Evolutionary conservation across 2,329 filamentous ascomycete species (phyloP).

Genomic region (Teratosphaeria nubilosa): DNA sequence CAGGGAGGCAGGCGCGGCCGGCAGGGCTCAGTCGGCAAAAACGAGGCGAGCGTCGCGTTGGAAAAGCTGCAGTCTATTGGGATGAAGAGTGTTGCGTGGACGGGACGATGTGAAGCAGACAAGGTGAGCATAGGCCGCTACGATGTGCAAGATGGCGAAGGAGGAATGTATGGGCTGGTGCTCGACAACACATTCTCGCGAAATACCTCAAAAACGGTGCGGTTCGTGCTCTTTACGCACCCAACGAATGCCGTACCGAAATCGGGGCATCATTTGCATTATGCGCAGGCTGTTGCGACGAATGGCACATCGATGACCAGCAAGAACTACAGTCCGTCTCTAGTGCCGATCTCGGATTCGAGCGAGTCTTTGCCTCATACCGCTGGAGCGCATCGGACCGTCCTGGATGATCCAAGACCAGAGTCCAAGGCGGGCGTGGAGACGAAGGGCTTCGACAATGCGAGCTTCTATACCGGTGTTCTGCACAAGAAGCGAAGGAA

Average conservation of each 20-base stretch:
- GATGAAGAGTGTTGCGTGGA: slow-evolving; percentile 60
- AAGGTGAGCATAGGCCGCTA: slow-evolving; percentile 86
- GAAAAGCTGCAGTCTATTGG: slow-evolving; percentile 55
- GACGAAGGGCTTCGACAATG: slow-evolving; percentile 20
- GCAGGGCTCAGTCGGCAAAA: slow-evolving; percentile 28
- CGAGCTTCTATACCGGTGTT: slow-evolving; percentile 68
- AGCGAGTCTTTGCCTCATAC: slow-evolving; percentile 40
- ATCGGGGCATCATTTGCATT: slow-evolving; percentile 58
- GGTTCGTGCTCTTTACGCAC: slow-evolving; percentile 88
- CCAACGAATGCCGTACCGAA: slow-evolving; percentile 72
- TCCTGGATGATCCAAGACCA: slow-evolving; percentile 31
- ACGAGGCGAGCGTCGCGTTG: slow-evolving; percentile 52
- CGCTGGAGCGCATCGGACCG: slow-evolving; percentile 16
- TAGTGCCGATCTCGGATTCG: slow-evolving; percentile 36
- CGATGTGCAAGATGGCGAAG: slow-evolving; percentile 63
- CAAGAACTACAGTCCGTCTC: slow-evolving; percentile 30
- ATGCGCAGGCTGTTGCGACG: slow-evolving; percentile 43
- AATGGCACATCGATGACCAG: slow-evolving; percentile 28
- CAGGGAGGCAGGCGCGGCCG: slow-evolving; percentile 33
- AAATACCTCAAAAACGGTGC: slow-evolving; percentile 85
- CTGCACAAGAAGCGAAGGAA: slow-evolving; percentile 86
- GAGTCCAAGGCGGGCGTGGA: slow-evolving; percentile 27
- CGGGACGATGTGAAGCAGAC: slow-evolving; percentile 92
- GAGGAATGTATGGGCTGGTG: slow-evolving; percentile 89
- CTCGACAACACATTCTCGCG: slow-evolving; percentile 99